Base-by-base conservation (phyloP, 75 land plant species). In the Cryptomeria japonica region DNA sequence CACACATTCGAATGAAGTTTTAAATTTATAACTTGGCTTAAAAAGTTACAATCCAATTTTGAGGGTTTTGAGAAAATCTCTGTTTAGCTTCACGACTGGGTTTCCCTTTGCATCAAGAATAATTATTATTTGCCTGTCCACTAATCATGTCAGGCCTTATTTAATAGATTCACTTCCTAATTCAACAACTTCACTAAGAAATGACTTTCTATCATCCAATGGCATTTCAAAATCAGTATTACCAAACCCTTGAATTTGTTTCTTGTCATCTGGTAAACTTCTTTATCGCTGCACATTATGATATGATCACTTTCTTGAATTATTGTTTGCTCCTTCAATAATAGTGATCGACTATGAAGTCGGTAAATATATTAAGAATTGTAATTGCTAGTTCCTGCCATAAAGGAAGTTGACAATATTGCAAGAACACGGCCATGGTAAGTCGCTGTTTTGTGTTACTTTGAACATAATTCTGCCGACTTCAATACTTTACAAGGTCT, bases 211-310 rank as follows among this genome's bases (percentile, higher is more conserved):
- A 46, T 93, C 95, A 37, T 95, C 99, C 31, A 87, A 38, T 72
- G 84, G 88, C 89, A 87, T 88, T 77, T 96, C 96, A 91, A 72
- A 97, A 87, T 96, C 95, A 47, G 95, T 94, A 84, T 93, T 98
- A 34, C 99, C 99, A 91, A 98, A 98, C 15, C 99, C 99, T 87
- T 97, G 90, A 44, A 98, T 98, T 38, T 97, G 84, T 87, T 88
- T 96, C 16, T 85, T 91, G n/a, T 90, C 80, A 84, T 90, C 90
- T n/a, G n/a, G n/a, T n/a, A n/a, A n/a, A n/a, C n/a, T n/a, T n/a
- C n/a, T n/a, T n/a, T n/a, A n/a, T n/a, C n/a, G n/a, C n/a, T n/a
- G n/a, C n/a, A n/a, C n/a, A n/a, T n/a, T n/a, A n/a, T n/a, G n/a
- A n/a, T n/a, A n/a, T n/a, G n/a, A n/a, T n/a, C n/a, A n/a, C n/a